Conservation (phyloP, 1,139 yeast genomes). For the Oligophagozyma castellii region DNA sequence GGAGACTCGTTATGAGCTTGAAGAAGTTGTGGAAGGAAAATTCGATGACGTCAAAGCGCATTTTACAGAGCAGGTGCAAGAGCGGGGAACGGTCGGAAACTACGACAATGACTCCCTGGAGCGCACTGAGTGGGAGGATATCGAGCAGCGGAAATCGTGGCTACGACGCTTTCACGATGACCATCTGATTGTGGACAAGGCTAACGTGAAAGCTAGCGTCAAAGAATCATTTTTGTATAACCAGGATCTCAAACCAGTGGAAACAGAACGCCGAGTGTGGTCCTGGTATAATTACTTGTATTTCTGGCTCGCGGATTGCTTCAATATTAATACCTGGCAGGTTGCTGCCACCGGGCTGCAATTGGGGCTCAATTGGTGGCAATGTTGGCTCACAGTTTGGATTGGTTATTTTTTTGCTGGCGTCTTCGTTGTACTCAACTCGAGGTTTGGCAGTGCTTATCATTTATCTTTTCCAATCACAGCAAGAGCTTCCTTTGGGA, state of each 20-base stretch:
- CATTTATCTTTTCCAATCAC: slow-evolving; percentile 72
- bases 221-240: slow-evolving; percentile 50
- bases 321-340: slow-evolving; percentile 83
- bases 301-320: slow-evolving; percentile 80
- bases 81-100: too few relatives aligned
- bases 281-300: slow-evolving; percentile 65
- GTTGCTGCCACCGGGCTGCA: slow-evolving; percentile 74
- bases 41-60: too few relatives aligned
- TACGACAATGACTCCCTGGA: too few relatives aligned
- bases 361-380: slow-evolving; percentile 78
- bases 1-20: too few relatives aligned
- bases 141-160: too few relatives aligned
- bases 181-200: slow-evolving; percentile 16
- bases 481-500: slow-evolving; percentile 61
- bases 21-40: too few relatives aligned
- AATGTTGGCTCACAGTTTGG: slow-evolving; percentile 79
- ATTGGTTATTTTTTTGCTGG: slow-evolving; percentile 51
- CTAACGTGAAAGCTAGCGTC: slow-evolving; percentile 13
- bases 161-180: too few relatives aligned
- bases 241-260: slow-evolving; percentile 64
- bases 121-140: too few relatives aligned
- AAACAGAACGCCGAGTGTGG: slow-evolving; percentile 54
- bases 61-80: too few relatives aligned
- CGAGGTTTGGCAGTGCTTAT: slow-evolving; percentile 60
- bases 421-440: slow-evolving; percentile 45